Conservation (phyloP, 2,329 filamentous ascomycete species). For the Claviceps fusiformis region DNA sequence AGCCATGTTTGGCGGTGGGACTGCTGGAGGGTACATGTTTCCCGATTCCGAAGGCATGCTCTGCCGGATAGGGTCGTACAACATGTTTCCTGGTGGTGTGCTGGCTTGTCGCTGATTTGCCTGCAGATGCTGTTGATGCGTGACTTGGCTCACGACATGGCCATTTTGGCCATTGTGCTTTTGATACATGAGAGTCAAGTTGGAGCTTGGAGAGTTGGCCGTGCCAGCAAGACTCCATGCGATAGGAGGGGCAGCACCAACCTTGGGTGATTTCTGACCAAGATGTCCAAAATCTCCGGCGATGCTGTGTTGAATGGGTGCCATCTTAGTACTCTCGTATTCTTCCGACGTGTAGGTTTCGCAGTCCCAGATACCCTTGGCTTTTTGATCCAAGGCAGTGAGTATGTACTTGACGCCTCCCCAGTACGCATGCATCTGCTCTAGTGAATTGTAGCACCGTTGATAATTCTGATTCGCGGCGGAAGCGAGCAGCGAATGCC, state of each 20-base stretch:
- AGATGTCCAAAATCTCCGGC: conserved; percentile 28
- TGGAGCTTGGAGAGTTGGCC: conserved; percentile 73
- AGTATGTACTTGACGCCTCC: conserved; percentile 77
- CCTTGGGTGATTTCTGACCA: conserved; percentile 33
- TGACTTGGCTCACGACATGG: background rate
- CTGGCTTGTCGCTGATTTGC: conserved; percentile 21
- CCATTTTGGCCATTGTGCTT: conserved; percentile 19
- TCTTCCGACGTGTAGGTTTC: conserved; percentile 58
- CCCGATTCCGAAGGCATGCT: conserved; percentile 33
- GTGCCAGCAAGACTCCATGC: conserved; percentile 83
- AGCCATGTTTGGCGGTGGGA: conserved; percentile 35
- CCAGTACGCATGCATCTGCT: conserved; percentile 75
- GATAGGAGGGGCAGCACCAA: conserved; percentile 33
- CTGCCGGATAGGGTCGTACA: conserved; percentile 46
- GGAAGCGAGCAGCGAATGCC: conserved; percentile 65
- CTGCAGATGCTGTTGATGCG: conserved; percentile 4
- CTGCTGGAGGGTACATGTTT: conserved; percentile 34
- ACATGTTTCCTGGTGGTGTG: conserved; percentile 43
- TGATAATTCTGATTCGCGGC: conserved; percentile 81
- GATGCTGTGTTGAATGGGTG: conserved; percentile 22
- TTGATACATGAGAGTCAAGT: conserved; percentile 68
- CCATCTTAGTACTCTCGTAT: conserved; percentile 54
- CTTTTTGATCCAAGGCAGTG: conserved; percentile 74
- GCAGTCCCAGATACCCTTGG: conserved; percentile 73
- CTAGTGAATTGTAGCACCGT: conserved; percentile 69